Evolutionary conservation across 257 asterid genomes (phyloP), one percentile per base, ranked within the genome.

Genomic region (Solanum dulcamara): DNA sequence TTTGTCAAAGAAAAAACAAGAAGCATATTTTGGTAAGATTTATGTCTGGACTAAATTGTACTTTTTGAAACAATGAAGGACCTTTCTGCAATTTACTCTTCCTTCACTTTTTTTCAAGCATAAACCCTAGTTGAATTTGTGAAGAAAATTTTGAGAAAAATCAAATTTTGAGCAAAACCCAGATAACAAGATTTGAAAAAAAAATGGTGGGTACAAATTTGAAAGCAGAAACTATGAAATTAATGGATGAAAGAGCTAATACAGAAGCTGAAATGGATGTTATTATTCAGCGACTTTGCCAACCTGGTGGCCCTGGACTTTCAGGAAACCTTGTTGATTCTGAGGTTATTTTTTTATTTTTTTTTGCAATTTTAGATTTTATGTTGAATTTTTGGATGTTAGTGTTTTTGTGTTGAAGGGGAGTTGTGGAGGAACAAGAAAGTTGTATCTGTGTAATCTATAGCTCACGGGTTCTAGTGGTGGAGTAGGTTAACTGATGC

Each of bases 251-350:
- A 89, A 90, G 98, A 85, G 88, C 88, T 44, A 90, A 87, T 74
- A 28, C 91, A 84, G 99, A 95, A 90, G 89, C 88, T 57, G 99
- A 95, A 90, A 94, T 95, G 98, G 89, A 96, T 84, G 85, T 81
- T 75, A 93, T 96, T 26, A 95, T 96, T 83, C 87, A 92, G 83
- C 93, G 94, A 81, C 98, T 96, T 91, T 88, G 91, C 87, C 91
- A 84, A 44, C 95, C 98, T 46, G 96, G 96, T 44, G 99, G 97
- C 33, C 97, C 98, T 81, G 98, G 99, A 18, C 91, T 96, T 81
- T 89, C 97, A 83, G 98, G 98, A 26, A 93, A 89, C 86, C 96
- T 95, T 40, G 51, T 94, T 82, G 98, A 97, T 88, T 90, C 95
- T 42, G 97, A 97, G 97, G 98, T 71, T 83, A 81, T 53, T 44